These are phyloP conservation scores for Gynandropsis gynandra DNA, from an alignment of 345 rosid genomes.

Conservation along the genomic window DNA sequence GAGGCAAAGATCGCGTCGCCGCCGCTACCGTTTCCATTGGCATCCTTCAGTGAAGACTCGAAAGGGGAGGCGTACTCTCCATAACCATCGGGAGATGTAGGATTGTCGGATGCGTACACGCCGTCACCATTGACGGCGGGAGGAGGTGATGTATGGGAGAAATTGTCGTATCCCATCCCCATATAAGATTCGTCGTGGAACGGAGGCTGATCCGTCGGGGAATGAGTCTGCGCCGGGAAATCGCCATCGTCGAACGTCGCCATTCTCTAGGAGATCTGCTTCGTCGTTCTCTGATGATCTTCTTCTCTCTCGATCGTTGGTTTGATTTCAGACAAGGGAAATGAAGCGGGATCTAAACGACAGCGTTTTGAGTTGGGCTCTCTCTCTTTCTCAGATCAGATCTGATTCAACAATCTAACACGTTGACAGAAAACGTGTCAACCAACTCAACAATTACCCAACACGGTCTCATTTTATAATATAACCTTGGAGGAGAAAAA, in stretches of 20 bases:
- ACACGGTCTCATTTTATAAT: too few relatives aligned
- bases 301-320: too few relatives aligned
- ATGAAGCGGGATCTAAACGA: too few relatives aligned
- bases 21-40: constrained; percentile 24
- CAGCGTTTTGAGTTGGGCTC: neutral
- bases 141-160: constrained; percentile 24
- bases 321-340: too few relatives aligned
- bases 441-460: too few relatives aligned
- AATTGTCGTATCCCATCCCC: constrained; percentile 27
- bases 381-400: too few relatives aligned
- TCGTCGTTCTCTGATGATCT: too few relatives aligned
- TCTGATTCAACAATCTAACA: too few relatives aligned
- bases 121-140: constrained; percentile 22
- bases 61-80: constrained; percentile 45
- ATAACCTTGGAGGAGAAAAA: too few relatives aligned
- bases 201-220: constrained; percentile 16
- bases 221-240: constrained; percentile 27
- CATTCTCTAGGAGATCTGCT: constrained; percentile 24
- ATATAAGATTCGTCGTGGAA: constrained; percentile 26
- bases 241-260: constrained; percentile 30
- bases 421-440: too few relatives aligned
- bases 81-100: constrained; percentile 36
- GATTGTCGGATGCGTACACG: constrained; percentile 23
- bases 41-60: constrained; percentile 24
- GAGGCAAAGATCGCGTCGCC: constrained; percentile 33